Conservation (phyloP, 192 early-diverging fungal species). For the Rhizoclosmatium globosum region DNA sequence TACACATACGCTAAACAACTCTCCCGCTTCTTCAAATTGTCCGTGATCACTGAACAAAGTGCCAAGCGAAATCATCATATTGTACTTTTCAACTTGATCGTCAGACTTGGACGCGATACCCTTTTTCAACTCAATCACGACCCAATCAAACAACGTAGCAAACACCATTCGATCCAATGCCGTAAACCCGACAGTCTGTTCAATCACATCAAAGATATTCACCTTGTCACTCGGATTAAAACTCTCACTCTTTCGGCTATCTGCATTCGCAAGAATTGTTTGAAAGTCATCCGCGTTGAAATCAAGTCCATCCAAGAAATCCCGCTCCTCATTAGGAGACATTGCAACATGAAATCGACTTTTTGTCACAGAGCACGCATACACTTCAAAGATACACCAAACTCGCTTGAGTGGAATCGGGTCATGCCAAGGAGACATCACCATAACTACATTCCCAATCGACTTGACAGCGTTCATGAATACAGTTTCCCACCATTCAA, state of each 20-base stretch:
- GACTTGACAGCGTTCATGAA: conserved; percentile 38
- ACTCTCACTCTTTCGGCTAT: too few species aligned
- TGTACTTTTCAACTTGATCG: too few species aligned
- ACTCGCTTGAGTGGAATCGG: conserved; percentile 22
- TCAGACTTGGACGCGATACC: too few species aligned
- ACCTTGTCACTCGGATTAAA: too few species aligned
- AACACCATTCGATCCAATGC: conserved; percentile 1
- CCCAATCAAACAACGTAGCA: background rate
- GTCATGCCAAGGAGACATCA: conserved; percentile 36
- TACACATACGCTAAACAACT: conserved; percentile 24
- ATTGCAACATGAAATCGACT: conserved; percentile 37
- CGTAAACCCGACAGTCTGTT: background rate
- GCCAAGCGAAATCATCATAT: background rate
- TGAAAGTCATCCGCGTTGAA: too few species aligned
- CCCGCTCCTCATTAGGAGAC: too few species aligned
- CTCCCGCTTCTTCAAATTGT: conserved; percentile 28
- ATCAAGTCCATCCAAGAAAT: too few species aligned
- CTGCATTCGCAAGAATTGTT: too few species aligned
- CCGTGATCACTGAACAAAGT: conserved; percentile 3
- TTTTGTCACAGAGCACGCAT: conserved; percentile 10
- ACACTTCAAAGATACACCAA: conserved; percentile 47
- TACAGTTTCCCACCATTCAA: conserved; percentile 24
- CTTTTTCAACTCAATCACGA: conserved; percentile 25
- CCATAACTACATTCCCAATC: conserved; percentile 35
- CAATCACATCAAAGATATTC: background rate